Evolutionary conservation across 2,329 filamentous ascomycete genomes (phyloP).

Genomic region (Daldinia sp.): DNA sequence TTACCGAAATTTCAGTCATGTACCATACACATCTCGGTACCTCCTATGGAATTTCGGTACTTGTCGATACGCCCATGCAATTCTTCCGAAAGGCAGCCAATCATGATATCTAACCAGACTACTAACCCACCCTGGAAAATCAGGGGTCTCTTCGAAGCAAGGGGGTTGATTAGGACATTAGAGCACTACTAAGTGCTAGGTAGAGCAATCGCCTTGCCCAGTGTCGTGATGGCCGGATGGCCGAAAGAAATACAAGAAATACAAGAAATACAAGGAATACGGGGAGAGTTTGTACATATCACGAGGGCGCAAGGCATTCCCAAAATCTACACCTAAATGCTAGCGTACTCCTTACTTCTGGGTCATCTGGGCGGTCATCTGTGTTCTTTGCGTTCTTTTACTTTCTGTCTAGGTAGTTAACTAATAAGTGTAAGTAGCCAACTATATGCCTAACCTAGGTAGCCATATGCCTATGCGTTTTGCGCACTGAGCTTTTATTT

Average conservation of each 20-base stretch:
- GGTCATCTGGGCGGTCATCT: no score
- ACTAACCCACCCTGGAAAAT: slow-evolving; percentile 35
- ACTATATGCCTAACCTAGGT: neutral
- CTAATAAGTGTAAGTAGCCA: no score
- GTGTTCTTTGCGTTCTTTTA: no score
- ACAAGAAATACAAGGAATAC: neutral
- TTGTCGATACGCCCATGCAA: slow-evolving; percentile 40
- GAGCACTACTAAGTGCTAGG: no score
- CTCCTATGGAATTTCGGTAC: slow-evolving; percentile 39
- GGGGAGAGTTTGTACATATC: slow-evolving; percentile 1
- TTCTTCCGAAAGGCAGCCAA: slow-evolving; percentile 44
- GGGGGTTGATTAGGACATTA: slow-evolving; percentile 37
- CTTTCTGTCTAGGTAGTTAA: no score
- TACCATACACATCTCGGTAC: slow-evolving; percentile 30
- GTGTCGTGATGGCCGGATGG: slow-evolving; percentile 25
- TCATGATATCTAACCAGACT: slow-evolving; percentile 30
- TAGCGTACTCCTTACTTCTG: neutral
- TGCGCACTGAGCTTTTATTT: no score
- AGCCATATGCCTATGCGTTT: neutral
- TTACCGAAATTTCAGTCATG: slow-evolving; percentile 1
- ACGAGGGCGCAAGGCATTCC: neutral
- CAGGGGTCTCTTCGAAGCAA: slow-evolving; percentile 45
- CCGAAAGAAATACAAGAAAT: slow-evolving; percentile 20
- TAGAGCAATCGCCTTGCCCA: slow-evolving; percentile 23
- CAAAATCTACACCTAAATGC: no score